A percentile compares a stretch with the other conserved stretches of the same genome.
Evolutionary conservation across 768 basidiomycete genomes (phyloP).

Genomic region (Daedaleopsis nitida): DNA sequence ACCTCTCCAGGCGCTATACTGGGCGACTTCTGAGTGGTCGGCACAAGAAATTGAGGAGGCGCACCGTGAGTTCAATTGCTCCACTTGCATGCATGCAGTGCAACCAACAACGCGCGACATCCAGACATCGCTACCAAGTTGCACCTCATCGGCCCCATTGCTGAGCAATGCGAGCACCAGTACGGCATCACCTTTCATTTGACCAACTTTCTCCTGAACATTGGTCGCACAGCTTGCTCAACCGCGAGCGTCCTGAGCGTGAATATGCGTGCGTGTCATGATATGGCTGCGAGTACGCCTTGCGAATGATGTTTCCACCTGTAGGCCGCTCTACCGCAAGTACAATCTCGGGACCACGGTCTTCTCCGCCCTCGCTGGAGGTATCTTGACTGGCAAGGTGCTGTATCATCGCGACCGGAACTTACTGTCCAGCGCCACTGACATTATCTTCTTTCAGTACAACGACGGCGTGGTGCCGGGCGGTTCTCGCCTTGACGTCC

Average conservation of each 20-base stretch:
- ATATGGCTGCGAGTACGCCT: background rate
- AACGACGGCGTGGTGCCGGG: constrained; percentile 70
- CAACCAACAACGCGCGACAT: background rate
- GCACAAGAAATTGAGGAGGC: constrained; percentile 38
- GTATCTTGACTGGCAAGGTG: constrained; percentile 79
- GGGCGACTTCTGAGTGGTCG: constrained; percentile 81
- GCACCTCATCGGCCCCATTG: constrained; percentile 68
- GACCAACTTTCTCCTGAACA: background rate
- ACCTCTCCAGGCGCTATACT: constrained; percentile 54
- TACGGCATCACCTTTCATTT: constrained; percentile 30
- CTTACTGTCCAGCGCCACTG: background rate
- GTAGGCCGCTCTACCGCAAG: constrained; percentile 61
- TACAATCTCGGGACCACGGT: constrained; percentile 70
- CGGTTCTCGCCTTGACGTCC: constrained; percentile 68
- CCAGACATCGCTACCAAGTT: constrained; percentile 67
- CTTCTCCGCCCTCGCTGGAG: constrained; percentile 71
- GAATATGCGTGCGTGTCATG: constrained; percentile 57
- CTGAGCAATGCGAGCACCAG: constrained; percentile 78
- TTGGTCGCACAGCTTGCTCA: constrained; percentile 56
- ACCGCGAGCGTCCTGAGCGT: constrained; percentile 79
- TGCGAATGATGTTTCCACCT: too few relatives aligned
- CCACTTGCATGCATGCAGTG: too few relatives aligned
- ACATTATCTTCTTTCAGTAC: constrained; percentile 41
- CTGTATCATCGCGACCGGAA: background rate
- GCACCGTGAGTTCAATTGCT: constrained; percentile 4